Evolutionary conservation across 2,329 filamentous ascomycete genomes (phyloP).

Genomic region (Plenodomus tracheiphilus): DNA sequence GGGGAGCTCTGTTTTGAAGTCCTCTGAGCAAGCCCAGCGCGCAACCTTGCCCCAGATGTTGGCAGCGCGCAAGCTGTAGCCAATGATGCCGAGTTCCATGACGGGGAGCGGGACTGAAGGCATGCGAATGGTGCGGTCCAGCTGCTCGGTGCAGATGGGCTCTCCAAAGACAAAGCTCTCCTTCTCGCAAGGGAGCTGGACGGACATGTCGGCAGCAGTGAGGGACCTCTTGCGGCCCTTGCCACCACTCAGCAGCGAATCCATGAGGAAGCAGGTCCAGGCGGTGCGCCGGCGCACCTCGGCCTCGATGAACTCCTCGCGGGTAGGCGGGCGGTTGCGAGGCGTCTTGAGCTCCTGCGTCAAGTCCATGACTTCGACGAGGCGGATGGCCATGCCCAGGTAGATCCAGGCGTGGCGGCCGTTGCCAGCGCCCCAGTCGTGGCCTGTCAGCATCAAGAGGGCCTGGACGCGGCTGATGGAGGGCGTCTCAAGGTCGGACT

Average conservation of each 20-base stretch:
- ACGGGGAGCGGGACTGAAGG: slow-evolving; percentile 30
- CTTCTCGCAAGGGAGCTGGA: slow-evolving; percentile 46
- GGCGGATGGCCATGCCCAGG: slow-evolving; percentile 47
- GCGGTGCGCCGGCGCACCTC: slow-evolving; percentile 46
- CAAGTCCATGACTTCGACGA: slow-evolving; percentile 47
- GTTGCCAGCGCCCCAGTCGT: slow-evolving; percentile 53
- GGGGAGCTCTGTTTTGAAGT: slow-evolving; percentile 42
- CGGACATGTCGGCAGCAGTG: slow-evolving; percentile 40
- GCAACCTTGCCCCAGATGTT: slow-evolving; percentile 49
- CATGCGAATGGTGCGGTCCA: slow-evolving; percentile 37
- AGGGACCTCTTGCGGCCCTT: slow-evolving; percentile 46
- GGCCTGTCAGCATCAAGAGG: slow-evolving; percentile 50
- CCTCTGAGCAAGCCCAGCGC: slow-evolving; percentile 45
- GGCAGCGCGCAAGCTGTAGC: slow-evolving; percentile 44
- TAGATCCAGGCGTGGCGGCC: slow-evolving; percentile 47
- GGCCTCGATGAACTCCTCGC: slow-evolving; percentile 47
- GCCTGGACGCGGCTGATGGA: slow-evolving; percentile 46
- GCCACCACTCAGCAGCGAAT: slow-evolving; percentile 47
- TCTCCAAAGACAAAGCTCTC: slow-evolving; percentile 47
- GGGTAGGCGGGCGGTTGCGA: slow-evolving; percentile 35
- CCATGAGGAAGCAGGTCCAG: slow-evolving; percentile 50
- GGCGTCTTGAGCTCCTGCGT: slow-evolving; percentile 41
- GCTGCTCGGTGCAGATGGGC: slow-evolving; percentile 39
- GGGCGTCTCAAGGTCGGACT: slow-evolving; percentile 45
- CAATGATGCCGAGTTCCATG: slow-evolving; percentile 45